phyloP scores from a whole-genome alignment of 2,329 filamentous ascomycete species.

The Tolypocladium tundrense region DNA sequence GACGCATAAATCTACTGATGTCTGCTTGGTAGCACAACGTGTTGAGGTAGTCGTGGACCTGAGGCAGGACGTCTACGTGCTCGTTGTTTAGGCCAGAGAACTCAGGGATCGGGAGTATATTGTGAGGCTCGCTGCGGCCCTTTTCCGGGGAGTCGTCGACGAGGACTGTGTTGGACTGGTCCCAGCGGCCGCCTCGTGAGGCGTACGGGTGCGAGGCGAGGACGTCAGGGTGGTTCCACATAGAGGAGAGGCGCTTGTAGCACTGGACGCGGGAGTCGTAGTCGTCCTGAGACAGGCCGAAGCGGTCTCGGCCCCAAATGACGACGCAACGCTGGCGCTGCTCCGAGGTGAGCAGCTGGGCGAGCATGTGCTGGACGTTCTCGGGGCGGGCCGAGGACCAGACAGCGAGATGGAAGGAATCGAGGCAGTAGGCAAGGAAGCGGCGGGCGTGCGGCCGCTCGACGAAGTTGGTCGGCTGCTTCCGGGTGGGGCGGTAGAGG shows the following conservation, averaged over 20 bases:
- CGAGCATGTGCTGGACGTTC: constrained; percentile 63
- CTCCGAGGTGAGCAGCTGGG: constrained; percentile 46
- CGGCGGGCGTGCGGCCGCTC: constrained; percentile 54
- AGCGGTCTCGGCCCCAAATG: constrained; percentile 68
- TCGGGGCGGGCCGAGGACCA: constrained; percentile 77
- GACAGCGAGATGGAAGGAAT: constrained; percentile 69
- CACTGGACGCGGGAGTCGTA: constrained; percentile 68
- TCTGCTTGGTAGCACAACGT: constrained; percentile 42
- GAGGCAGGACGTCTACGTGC: constrained; percentile 35
- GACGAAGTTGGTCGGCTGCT: constrained; percentile 41
- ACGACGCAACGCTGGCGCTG: constrained; percentile 50
- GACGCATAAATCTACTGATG: constrained; percentile 51
- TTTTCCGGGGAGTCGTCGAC: constrained; percentile 81
- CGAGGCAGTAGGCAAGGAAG: constrained; percentile 67
- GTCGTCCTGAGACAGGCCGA: constrained; percentile 54
- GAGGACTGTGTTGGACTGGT: constrained; percentile 78
- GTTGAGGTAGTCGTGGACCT: constrained; percentile 54
- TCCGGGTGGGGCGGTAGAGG: constrained; percentile 54
- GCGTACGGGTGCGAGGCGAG: constrained; percentile 32
- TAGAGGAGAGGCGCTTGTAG: constrained; percentile 69
- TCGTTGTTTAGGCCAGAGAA: constrained; percentile 45
- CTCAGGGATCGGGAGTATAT: constrained; percentile 71
- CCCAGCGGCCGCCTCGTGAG: constrained; percentile 43
- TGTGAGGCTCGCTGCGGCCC: constrained; percentile 71
- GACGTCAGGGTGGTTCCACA: constrained; percentile 54